These are phyloP conservation scores for Phytopythium cucurbitacearum DNA, from an alignment of 352 stramenopile species.

Conservation along the genomic window DNA sequence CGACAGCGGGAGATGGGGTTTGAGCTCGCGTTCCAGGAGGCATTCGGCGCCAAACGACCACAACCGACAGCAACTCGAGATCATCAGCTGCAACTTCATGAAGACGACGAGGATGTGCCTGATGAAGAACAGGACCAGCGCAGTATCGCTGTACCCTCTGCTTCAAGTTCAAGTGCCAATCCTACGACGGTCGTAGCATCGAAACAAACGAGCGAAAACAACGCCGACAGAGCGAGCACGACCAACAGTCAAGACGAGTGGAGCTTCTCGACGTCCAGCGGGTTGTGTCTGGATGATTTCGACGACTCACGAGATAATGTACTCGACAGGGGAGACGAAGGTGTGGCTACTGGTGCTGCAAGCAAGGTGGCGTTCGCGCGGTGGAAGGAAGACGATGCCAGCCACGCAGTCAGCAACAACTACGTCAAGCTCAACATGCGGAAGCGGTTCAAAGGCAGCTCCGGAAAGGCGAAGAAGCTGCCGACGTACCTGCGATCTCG, in stretches of 20 bases:
- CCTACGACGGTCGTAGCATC: background rate
- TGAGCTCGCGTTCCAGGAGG: constrained; percentile 45
- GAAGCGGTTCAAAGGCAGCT: constrained; percentile 66
- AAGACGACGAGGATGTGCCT: background rate
- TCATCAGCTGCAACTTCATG: constrained; percentile 1
- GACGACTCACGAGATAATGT: constrained; percentile 9
- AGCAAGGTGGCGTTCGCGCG: constrained; percentile 35
- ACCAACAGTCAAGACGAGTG: constrained; percentile 13
- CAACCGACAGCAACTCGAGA: constrained; percentile 18
- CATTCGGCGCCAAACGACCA: constrained; percentile 23
- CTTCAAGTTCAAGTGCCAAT: no score
- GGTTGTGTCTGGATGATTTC: constrained; percentile 37
- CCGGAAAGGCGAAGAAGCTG: constrained; percentile 58
- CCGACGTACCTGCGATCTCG: constrained; percentile 58
- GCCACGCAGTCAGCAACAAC: constrained; percentile 61
- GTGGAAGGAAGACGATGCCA: constrained; percentile 55
- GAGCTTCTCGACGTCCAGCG: constrained; percentile 25
- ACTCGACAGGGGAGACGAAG: background rate
- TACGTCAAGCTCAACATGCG: constrained; percentile 81
- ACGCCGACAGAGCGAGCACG: constrained; percentile 10
- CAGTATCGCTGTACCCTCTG: background rate
- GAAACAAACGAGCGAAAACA: constrained; percentile 3
- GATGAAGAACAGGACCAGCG: constrained; percentile 2
- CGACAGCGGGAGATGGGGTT: constrained; percentile 34
- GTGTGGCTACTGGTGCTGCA: background rate